Conservation (phyloP, 2,329 filamentous ascomycete species). For the Exutisphaerella laricina region DNA sequence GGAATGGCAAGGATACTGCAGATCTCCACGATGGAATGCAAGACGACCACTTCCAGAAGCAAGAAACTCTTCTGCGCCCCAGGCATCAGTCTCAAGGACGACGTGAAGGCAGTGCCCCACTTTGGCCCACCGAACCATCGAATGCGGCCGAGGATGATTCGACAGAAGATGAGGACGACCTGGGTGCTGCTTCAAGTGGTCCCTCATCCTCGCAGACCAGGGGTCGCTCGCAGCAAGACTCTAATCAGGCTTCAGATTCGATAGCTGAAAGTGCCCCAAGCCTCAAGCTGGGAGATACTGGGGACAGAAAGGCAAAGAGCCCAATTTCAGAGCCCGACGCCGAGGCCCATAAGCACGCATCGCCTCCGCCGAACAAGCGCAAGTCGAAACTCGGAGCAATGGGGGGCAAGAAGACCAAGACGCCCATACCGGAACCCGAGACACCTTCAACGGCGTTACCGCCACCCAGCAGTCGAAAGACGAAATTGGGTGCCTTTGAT, state of each 20-base stretch:
- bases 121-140: neutral
- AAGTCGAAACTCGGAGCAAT: slow-evolving; percentile 10
- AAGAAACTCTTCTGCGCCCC: slow-evolving; percentile 8
- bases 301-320: neutral
- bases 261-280: neutral
- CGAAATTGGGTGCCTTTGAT: slow-evolving; percentile 20
- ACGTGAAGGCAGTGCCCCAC: neutral
- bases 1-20: too few relatives aligned
- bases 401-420: slow-evolving; percentile 14
- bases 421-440: slow-evolving; percentile 1
- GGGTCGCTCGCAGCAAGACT: slow-evolving; percentile 11
- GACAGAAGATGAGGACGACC: slow-evolving; percentile 37
- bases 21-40: slow-evolving; percentile 10
- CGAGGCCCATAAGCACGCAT: neutral
- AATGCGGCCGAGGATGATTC: slow-evolving; percentile 28
- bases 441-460: neutral
- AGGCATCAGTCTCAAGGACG: neutral
- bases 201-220: slow-evolving; percentile 5
- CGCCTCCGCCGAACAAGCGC: slow-evolving; percentile 7
- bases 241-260: neutral
- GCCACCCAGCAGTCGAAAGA: slow-evolving; percentile 7
- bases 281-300: slow-evolving; percentile 1
- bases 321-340: neutral
- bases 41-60: slow-evolving; percentile 24
- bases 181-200: slow-evolving; percentile 31